Evolutionary conservation across 2,329 filamentous ascomycete genomes (phyloP).

Genomic region (Talaromyces amestolkiae): DNA sequence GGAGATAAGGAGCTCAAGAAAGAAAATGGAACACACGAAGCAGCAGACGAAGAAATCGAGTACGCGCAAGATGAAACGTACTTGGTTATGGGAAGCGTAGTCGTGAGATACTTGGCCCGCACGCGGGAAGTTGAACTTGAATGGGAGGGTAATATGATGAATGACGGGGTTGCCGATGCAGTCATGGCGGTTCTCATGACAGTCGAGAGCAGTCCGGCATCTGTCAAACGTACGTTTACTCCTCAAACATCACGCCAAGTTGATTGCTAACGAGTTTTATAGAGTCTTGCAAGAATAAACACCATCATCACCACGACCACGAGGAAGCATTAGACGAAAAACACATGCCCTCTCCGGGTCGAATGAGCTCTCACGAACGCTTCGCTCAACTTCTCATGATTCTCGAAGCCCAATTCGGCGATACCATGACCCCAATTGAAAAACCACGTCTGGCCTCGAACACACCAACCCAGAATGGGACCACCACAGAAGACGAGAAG

Average conservation of each 20-base stretch:
- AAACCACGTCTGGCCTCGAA: slow-evolving; percentile 50
- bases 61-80: slow-evolving; percentile 45
- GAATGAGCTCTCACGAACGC: slow-evolving; percentile 68
- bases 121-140: slow-evolving; percentile 84
- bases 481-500: slow-evolving; percentile 24
- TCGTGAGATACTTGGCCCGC: slow-evolving; percentile 68
- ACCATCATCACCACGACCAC: slow-evolving; percentile 45
- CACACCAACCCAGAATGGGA: slow-evolving; percentile 19
- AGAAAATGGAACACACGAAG: slow-evolving; percentile 32
- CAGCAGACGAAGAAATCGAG: slow-evolving; percentile 47
- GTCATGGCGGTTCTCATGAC: slow-evolving; percentile 90
- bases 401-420: slow-evolving; percentile 93
- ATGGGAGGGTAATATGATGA: slow-evolving; percentile 97
- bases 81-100: slow-evolving; percentile 84
- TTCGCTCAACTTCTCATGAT: slow-evolving; percentile 89
- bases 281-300: slow-evolving; percentile 63
- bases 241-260: neutral
- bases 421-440: slow-evolving; percentile 75
- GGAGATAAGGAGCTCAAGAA: slow-evolving; percentile 22
- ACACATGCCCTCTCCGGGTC: slow-evolving; percentile 54
- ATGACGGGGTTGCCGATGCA: slow-evolving; percentile 96
- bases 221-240: slow-evolving; percentile 73
- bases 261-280: neutral
- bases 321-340: slow-evolving; percentile 60
- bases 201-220: slow-evolving; percentile 89